Evolutionary conservation across 2,329 filamentous ascomycete species (phyloP), one percentile per base, ranked within the genome.

Genomic region (Claviceps sp.): DNA sequence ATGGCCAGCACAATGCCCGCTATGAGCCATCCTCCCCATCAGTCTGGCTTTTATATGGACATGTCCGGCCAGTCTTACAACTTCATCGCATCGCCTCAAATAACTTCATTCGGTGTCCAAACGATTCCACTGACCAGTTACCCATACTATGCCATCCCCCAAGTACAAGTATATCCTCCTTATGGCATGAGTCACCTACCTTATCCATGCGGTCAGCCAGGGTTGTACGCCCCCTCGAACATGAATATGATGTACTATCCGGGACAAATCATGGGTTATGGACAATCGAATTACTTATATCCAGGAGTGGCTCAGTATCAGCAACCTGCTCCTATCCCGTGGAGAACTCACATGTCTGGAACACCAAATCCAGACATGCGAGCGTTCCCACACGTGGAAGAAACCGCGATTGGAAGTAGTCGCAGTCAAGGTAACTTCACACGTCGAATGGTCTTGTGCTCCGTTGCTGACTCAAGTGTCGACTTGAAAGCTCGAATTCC

Each of bases 121-220:
- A 58, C 62, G 24, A 66, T 76, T 57, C 60, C 65, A 16, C 61
- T 73, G 54, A 54, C 64, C 22, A 64, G 61, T 17, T 73, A 73
- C 47, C 68, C 68, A 24, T 79, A 74, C 56, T 79, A 78, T 55
- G 55, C 73, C 50, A 65, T 70, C 8, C 73, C 70, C 8, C 73
- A 73, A 48, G 68, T 72, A 44, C 70, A 70, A 37, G 67, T 72
- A 56, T 60, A 65, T n/a, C 70, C 67, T 13, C 77, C 70, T 54
- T 77, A 76, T 55, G 66, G 62, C 47, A 64, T 61, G 37, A 52
- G 64, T 5, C 69, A 72, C 16, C 58, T 73, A 45, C 58, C 69
- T 6, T 64, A 69, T 17, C 59, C 66, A n/a, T 56, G 70, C 67
- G 43, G 64, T 59, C 47, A 67, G 62, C 44, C 57, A 56, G 42